Percentiles rank a stretch among this genome's conserved stretches.
Evolutionary conservation across 1,284 basidiomycete genomes (phyloP).

Genomic region (Mycena sp.): DNA sequence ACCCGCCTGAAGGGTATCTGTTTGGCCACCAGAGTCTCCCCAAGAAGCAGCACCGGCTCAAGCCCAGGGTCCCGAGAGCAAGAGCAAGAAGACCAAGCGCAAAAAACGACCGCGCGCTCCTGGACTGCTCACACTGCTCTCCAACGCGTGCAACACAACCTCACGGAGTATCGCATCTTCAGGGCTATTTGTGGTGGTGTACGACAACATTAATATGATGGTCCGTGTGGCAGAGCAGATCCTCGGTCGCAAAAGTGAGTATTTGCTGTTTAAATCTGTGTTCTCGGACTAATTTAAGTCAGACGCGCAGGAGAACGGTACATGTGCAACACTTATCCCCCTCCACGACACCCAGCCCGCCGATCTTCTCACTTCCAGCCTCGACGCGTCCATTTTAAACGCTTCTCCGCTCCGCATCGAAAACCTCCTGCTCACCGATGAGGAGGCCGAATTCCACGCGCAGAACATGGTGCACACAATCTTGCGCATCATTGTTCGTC

Average conservation of each 20-base stretch:
- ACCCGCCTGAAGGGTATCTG: too few relatives aligned
- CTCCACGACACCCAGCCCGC: conserved; percentile 28
- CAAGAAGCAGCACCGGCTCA: too few relatives aligned
- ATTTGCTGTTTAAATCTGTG: not conserved
- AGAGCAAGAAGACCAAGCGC: not conserved
- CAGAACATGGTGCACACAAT: too few relatives aligned
- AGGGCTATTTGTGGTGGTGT: not conserved
- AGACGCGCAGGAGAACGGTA: conserved; percentile 34
- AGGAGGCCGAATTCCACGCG: conserved; percentile 29
- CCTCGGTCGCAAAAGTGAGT: too few relatives aligned
- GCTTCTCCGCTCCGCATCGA: conserved; percentile 27
- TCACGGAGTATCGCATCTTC: not conserved
- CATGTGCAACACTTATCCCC: conserved; percentile 31
- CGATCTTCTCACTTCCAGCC: conserved; percentile 22
- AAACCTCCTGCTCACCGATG: conserved; percentile 29
- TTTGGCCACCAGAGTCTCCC: too few relatives aligned
- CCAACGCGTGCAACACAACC: not conserved
- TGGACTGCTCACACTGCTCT: not conserved
- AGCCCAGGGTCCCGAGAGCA: too few relatives aligned
- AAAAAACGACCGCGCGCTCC: not conserved
- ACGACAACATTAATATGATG: conserved; percentile 22
- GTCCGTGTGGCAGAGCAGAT: conserved; percentile 7
- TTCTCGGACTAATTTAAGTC: not conserved
- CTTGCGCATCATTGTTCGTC: too few relatives aligned
- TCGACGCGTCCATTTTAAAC: conserved; percentile 10